These are phyloP conservation scores for Colletotrichum tamarilloi DNA, from an alignment of 2,329 filamentous ascomycete species.

Conservation along the genomic window DNA sequence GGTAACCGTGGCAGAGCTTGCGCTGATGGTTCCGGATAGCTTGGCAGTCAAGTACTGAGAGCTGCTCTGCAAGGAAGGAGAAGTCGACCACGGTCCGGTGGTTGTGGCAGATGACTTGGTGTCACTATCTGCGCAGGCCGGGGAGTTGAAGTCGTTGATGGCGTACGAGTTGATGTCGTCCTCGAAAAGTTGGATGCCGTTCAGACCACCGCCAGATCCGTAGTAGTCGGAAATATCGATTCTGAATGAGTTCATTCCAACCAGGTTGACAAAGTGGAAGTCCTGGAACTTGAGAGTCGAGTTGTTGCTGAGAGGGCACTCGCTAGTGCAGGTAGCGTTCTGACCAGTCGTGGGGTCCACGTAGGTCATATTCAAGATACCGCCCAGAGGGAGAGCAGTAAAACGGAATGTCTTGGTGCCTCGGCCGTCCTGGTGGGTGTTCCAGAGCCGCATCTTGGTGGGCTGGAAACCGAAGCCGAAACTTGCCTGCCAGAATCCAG, in stretches of 20 bases:
- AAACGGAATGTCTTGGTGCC: slow-evolving; percentile 91
- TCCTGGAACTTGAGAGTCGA: slow-evolving; percentile 79
- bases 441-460: slow-evolving; percentile 87
- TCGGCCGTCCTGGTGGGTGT: slow-evolving; percentile 84
- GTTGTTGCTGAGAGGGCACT: slow-evolving; percentile 85
- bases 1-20: slow-evolving; percentile 74
- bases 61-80: slow-evolving; percentile 74
- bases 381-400: slow-evolving; percentile 84
- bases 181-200: slow-evolving; percentile 88
- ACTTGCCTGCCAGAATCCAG: slow-evolving; percentile 85
- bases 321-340: slow-evolving; percentile 79
- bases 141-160: slow-evolving; percentile 88
- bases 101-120: slow-evolving; percentile 73
- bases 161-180: slow-evolving; percentile 89
- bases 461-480: slow-evolving; percentile 89
- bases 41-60: slow-evolving; percentile 82
- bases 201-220: slow-evolving; percentile 84
- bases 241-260: slow-evolving; percentile 89
- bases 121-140: slow-evolving; percentile 72
- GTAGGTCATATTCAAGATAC: slow-evolving; percentile 97
- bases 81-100: slow-evolving; percentile 80
- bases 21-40: slow-evolving; percentile 65
- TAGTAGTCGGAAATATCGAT: slow-evolving; percentile 91
- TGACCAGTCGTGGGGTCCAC: slow-evolving; percentile 78
- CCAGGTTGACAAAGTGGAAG: slow-evolving; percentile 87